Conservation (phyloP, 1,284 basidiomycete species). For the Cutaneotrichosporon cutaneum region DNA sequence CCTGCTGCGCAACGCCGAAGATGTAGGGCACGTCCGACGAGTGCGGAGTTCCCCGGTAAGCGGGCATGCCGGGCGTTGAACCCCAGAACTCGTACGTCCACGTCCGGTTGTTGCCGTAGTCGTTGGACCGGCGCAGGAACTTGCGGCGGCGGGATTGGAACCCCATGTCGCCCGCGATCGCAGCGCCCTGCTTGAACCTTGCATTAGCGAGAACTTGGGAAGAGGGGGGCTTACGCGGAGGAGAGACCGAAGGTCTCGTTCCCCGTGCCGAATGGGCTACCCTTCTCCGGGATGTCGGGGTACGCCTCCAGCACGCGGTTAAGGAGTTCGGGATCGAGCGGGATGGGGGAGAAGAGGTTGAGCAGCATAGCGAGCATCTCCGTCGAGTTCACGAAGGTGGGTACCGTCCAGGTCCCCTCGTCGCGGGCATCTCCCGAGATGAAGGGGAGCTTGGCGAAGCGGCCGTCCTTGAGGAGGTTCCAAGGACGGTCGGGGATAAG, state of each 20-base stretch:
- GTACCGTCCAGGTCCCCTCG: conserved; percentile 27
- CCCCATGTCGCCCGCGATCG: conserved; percentile 34
- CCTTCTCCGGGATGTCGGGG: conserved; percentile 18
- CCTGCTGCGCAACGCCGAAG: conserved; percentile 27
- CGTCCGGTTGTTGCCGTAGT: conserved; percentile 29
- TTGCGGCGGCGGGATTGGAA: conserved; percentile 38
- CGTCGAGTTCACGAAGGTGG: background rate
- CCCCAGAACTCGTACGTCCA: conserved; percentile 44
- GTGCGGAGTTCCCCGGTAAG: conserved; percentile 31
- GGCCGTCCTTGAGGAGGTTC: conserved; percentile 36
- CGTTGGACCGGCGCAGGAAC: conserved; percentile 34
- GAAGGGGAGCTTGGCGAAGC: conserved; percentile 47
- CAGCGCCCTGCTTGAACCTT: conserved; percentile 36
- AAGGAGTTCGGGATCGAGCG: background rate
- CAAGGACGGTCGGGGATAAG: conserved; percentile 44
- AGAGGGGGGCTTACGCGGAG: conserved; percentile 10
- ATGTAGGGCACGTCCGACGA: conserved; percentile 33
- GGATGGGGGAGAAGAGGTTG: background rate
- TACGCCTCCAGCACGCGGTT: background rate
- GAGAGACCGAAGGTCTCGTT: conserved; percentile 44
- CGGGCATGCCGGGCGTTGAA: conserved; percentile 16
- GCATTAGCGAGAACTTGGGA: conserved; percentile 20
- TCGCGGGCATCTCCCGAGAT: conserved; percentile 49
- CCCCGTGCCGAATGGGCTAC: conserved; percentile 43
- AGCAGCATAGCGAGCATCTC: background rate